A percentile compares a stretch with the other conserved stretches of the same genome.
phyloP scores from a whole-genome alignment of 768 basidiomycete genomes.

The Kwoniella dendrophila region DNA sequence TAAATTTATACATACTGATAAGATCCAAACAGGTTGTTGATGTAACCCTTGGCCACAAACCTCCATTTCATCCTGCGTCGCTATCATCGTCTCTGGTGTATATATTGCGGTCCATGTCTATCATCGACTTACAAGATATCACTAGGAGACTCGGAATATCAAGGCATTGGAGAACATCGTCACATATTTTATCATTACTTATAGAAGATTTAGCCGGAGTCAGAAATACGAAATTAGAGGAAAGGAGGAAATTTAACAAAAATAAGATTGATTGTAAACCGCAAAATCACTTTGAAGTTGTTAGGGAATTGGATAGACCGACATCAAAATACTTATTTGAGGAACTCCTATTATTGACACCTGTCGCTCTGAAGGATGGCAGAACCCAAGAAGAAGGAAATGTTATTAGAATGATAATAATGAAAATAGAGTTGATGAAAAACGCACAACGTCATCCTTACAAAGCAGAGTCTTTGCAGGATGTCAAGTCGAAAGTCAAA shows the following conservation, averaged over 20 bases:
- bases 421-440: no score
- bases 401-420: neutral
- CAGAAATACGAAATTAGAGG: constrained; percentile 4
- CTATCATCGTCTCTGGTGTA: constrained; percentile 19
- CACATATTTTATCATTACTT: constrained; percentile 21
- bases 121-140: neutral
- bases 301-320: constrained; percentile 5
- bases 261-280: no score
- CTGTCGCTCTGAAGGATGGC: neutral
- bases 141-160: neutral
- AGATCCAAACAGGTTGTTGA: constrained; percentile 26
- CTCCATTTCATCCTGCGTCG: constrained; percentile 28
- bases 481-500: no score
- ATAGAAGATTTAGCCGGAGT: constrained; percentile 36
- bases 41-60: neutral
- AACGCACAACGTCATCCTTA: no score
- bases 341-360: neutral
- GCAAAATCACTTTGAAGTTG: neutral
- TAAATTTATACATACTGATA: no score
- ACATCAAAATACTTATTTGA: neutral
- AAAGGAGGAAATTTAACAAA: no score
- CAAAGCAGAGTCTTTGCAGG: no score
- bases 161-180: constrained; percentile 8
- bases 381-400: no score
- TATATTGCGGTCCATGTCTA: constrained; percentile 18